phyloP scores from a whole-genome alignment of 2,329 filamentous ascomycete genomes.

The Apiospora phragmitis region DNA sequence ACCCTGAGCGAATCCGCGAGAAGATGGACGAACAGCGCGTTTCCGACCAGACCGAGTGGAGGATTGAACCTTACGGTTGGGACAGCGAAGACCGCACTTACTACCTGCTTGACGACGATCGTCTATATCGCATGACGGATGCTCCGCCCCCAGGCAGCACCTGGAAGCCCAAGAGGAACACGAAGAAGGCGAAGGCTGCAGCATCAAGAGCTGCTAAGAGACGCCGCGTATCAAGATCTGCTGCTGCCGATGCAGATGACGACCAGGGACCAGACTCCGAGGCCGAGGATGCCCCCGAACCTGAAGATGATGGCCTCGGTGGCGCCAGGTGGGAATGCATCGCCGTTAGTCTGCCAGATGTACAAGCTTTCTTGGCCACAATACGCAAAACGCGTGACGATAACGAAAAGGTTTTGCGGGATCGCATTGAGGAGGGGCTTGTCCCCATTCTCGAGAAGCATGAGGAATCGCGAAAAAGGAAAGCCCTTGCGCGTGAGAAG shows the following conservation, averaged over 20 bases:
- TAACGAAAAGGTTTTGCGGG: constrained; percentile 79
- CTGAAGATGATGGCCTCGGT: constrained; percentile 65
- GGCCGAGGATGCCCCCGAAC: constrained; percentile 28
- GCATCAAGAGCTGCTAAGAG: constrained; percentile 69
- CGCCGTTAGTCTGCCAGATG: constrained; percentile 78
- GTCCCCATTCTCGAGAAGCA: constrained; percentile 82
- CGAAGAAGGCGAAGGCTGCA: constrained; percentile 63
- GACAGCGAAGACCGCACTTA: constrained; percentile 85
- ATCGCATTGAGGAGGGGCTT: constrained; percentile 73
- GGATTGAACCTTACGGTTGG: constrained; percentile 84
- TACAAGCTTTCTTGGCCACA: constrained; percentile 67
- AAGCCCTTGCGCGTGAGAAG: constrained; percentile 68
- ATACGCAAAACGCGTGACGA: constrained; percentile 77
- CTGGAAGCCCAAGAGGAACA: constrained; percentile 63
- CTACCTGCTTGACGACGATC: constrained; percentile 90
- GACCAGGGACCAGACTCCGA: constrained; percentile 35
- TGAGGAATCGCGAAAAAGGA: constrained; percentile 70
- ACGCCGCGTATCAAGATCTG: constrained; percentile 54
- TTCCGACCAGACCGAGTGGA: constrained; percentile 76
- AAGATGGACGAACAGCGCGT: constrained; percentile 83
- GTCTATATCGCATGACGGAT: constrained; percentile 87
- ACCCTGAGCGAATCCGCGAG: constrained; percentile 83
- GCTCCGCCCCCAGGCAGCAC: constrained; percentile 61
- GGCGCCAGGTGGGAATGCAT: constrained; percentile 89
- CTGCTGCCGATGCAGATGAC: constrained; percentile 39